Conservation (phyloP, 495 filamentous ascomycete species). For the Neurospora sp. region DNA sequence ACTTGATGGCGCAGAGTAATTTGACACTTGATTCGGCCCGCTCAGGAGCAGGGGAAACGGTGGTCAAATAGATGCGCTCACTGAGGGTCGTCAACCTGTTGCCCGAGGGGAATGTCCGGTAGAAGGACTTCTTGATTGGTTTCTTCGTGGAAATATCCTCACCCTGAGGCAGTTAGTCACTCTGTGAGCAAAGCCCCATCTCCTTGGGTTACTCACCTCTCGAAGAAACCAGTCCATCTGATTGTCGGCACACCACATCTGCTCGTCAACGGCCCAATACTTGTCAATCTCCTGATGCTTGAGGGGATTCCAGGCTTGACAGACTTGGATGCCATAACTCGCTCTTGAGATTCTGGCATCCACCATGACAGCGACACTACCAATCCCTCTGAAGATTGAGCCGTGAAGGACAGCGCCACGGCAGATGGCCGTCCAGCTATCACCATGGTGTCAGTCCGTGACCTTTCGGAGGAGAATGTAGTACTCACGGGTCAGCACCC, state of each 20-base stretch:
- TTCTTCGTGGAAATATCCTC: neutral
- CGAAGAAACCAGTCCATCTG: neutral
- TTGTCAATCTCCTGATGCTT: neutral
- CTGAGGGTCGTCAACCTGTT: neutral
- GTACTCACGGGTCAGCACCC: slow-evolving; percentile 2
- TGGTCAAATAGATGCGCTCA: neutral
- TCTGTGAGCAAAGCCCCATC: too few relatives aligned
- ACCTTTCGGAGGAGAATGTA: too few relatives aligned
- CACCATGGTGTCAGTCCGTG: too few relatives aligned
- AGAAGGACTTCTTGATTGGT: neutral
- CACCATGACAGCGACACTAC: neutral
- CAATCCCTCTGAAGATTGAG: neutral
- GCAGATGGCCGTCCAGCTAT: slow-evolving; percentile 1
- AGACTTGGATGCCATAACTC: neutral
- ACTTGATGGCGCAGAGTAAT: neutral
- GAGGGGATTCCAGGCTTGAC: neutral
- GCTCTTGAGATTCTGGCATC: neutral
- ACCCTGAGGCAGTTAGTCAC: neutral
- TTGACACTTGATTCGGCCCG: neutral
- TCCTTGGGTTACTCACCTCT: too few relatives aligned
- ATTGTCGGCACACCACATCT: neutral
- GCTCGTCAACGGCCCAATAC: fast-evolving
- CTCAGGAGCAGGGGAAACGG: neutral
- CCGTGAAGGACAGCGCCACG: neutral
- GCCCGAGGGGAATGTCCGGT: neutral